Base-by-base conservation (phyloP, 2,329 filamentous ascomycete genomes). In the Calonectria leucothoes region DNA sequence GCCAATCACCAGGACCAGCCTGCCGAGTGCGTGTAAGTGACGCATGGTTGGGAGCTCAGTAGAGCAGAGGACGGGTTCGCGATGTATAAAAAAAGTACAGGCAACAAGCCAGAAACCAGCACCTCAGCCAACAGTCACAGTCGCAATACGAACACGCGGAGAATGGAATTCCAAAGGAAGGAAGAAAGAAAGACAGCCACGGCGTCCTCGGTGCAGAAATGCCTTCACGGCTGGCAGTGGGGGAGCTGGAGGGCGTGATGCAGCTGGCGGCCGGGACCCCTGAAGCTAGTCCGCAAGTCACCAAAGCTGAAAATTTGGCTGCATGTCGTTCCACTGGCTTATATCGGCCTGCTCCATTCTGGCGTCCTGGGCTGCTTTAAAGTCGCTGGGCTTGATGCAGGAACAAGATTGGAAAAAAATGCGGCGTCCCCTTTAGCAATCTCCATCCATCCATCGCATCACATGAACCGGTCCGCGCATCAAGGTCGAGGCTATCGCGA, bases 231-330 rank as follows among this genome's bases (percentile, higher is more conserved):
- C 59, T 25, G 51, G 64, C 55, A 35, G 72, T 73, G 75, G 77
- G 64, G 75, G 52, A 65, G 66, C 71, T 64, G 57, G 59, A 71
- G 71, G 72, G 73, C 74, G 69, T 73, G 76, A 75, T 75, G 75
- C 71, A 71, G 70, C 68, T 67, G 57, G 67, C 67, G 39, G 70
- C 27, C 71, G 61, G 73, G 66, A 67, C 79, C 79, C 79, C 79
- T 81, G 78, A 69, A 74, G 71, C 78, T 81, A 81, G 75, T 42
- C 69, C 57, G 11, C 45, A 80, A 77, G 74, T 76, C 72, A 74
- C 74, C 59, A 15, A 29, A 73, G 74, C 71, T 74, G 69, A 76
- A 80, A 72, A 73, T 51, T 61, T 49, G 74, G 72, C 69, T 73
- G 66, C 70, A 74, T 71, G 48, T 57, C 33, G 52, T 52, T 39